phyloP scores from a whole-genome alignment of 1,284 basidiomycete genomes.

The Ceratobasidium sp. region DNA sequence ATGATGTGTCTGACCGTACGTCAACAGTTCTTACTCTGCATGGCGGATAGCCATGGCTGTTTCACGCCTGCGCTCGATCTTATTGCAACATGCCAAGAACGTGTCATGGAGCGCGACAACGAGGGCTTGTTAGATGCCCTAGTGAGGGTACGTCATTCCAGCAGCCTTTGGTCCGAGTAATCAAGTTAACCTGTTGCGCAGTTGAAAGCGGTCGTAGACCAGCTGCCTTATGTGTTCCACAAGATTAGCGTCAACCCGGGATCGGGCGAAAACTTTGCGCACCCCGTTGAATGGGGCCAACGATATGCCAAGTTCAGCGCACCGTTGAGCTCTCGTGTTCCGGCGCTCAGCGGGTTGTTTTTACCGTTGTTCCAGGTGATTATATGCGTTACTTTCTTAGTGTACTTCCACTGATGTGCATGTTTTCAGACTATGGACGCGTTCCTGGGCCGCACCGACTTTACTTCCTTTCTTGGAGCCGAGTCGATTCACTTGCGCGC shows the following conservation, averaged over 20 bases:
- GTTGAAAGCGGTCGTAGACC: slow-evolving; percentile 40
- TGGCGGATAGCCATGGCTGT: slow-evolving; percentile 38
- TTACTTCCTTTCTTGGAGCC: slow-evolving; percentile 39
- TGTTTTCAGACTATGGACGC: slow-evolving; percentile 18
- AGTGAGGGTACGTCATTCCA: slow-evolving; percentile 5
- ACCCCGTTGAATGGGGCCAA: slow-evolving; percentile 40
- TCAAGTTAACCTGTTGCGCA: background rate
- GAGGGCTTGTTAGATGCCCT: slow-evolving; percentile 38
- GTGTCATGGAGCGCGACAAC: slow-evolving; percentile 41
- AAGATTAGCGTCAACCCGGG: slow-evolving; percentile 41
- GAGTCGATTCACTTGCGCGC: slow-evolving; percentile 41
- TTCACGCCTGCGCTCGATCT: slow-evolving; percentile 40
- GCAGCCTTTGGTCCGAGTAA: background rate
- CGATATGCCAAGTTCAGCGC: slow-evolving; percentile 41
- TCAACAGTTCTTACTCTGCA: slow-evolving; percentile 8
- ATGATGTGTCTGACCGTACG: background rate
- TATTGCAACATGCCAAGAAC: slow-evolving; percentile 41
- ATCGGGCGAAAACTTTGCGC: slow-evolving; percentile 42
- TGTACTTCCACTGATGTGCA: background rate
- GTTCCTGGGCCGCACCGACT: slow-evolving; percentile 29
- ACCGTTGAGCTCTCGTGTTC: slow-evolving; percentile 28
- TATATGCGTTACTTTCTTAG: slow-evolving; percentile 8
- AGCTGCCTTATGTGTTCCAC: slow-evolving; percentile 41
- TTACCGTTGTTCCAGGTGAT: slow-evolving; percentile 38
- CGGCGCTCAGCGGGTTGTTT: slow-evolving; percentile 41